A percentile compares a stretch with the other conserved stretches of the same genome.
These are phyloP conservation scores for Aspergillus nomiae DNA, from an alignment of 2,329 filamentous ascomycete species.

Conservation along the genomic window DNA sequence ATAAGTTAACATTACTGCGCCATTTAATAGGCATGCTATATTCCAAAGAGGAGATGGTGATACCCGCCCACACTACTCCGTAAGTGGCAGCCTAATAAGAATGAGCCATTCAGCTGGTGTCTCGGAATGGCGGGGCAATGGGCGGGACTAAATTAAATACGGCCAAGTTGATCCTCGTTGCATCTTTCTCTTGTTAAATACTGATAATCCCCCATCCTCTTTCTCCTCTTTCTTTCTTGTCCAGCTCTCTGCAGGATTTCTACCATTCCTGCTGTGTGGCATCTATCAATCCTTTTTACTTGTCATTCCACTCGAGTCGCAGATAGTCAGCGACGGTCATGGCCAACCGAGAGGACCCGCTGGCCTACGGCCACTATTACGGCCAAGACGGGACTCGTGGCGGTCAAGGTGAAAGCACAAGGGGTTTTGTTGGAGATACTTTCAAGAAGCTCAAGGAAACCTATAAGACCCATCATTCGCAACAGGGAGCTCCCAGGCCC, in stretches of 20 bases:
- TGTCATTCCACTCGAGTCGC: not conserved
- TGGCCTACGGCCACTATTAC: conserved; percentile 59
- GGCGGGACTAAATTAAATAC: conserved; percentile 3
- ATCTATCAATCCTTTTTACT: not conserved
- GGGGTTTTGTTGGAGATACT: conserved; percentile 56
- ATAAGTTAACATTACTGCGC: too few species aligned
- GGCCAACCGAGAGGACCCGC: conserved; percentile 50
- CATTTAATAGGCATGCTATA: not conserved
- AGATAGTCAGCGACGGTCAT: conserved; percentile 23
- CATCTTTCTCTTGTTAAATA: not conserved
- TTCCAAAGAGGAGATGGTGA: not conserved
- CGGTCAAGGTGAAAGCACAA: conserved; percentile 42
- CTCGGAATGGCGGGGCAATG: conserved; percentile 3
- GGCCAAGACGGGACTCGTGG: conserved; percentile 33
- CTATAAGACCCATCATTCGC: conserved; percentile 34
- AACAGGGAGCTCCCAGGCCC: conserved; percentile 11
- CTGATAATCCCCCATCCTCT: not conserved
- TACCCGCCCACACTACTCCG: not conserved
- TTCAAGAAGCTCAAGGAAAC: conserved; percentile 50
- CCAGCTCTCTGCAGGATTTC: not conserved
- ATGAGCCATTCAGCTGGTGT: conserved; percentile 3
- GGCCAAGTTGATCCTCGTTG: not conserved
- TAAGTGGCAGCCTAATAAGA: conserved; percentile 1
- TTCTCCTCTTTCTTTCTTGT: not conserved
- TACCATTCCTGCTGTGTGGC: not conserved